Evolutionary conservation across 257 asterid genomes (phyloP), one percentile per base, ranked within the genome.

Genomic region (Solanum infundibuliforme): DNA sequence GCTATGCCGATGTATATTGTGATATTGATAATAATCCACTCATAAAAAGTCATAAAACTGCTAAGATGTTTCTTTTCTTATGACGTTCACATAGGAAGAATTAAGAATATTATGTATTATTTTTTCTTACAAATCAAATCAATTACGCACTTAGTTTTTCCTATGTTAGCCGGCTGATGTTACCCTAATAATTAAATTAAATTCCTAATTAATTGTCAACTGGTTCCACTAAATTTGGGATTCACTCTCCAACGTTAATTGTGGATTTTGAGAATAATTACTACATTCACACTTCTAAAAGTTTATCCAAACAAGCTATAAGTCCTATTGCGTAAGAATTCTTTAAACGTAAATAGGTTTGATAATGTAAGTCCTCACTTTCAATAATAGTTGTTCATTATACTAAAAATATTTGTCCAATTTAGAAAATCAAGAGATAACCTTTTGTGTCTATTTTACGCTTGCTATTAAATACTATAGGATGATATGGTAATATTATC

Each of bases 81-180:
- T 74, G 52, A 74, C 18, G 31, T 36, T 25, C 83, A 10, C 52
- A 74, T 74, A 35, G 52, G n/a, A 74, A 31, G 23, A 71, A 74
- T 74, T 35, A 74, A n/a, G 20, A 74, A 74, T 73, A 73, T 74
- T 65, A 65, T 65, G 32, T n/a, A 55, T 55, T 55, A 55, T 1
- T 10, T n/a, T 11, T 46, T 81, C 29, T 32, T 4, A 12, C 20
- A 29, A 46, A 48, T 82, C 20, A 82, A 48, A 25, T 79, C 14
- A 43, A 41, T 79, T 82, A 29, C 39, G 35, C 76, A 38, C 52
- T 75, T 23, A 27, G 29, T 29, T 65, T 46, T 43, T 12, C 84
- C 13, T 60, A 85, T 65, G 48, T 68, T 34, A 5, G 89, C 89
- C 90, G 89, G 52, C 68, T 13, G 62, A 81, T 46, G 27, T 81